These are phyloP conservation scores for Lactarius tabidus DNA, from an alignment of 768 basidiomycete species.

Conservation along the genomic window DNA sequence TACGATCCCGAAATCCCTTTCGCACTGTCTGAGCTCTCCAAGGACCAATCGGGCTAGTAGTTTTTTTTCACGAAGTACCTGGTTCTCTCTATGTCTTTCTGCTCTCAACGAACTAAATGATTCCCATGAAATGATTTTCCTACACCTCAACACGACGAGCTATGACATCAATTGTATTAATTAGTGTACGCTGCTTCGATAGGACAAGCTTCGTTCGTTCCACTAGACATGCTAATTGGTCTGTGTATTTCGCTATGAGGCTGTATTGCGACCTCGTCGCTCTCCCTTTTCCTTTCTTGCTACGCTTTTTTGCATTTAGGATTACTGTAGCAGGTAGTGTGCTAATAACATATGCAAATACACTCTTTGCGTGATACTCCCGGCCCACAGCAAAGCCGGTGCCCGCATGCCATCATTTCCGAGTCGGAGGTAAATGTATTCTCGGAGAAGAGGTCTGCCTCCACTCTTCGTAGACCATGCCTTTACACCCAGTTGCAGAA, in stretches of 20 bases:
- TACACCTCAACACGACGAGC: not conserved
- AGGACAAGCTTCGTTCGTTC: slow-evolving; percentile 13
- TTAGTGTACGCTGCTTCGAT: slow-evolving; percentile 9
- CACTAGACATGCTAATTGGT: slow-evolving; percentile 17
- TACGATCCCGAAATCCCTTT: slow-evolving; percentile 78
- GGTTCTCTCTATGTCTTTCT: not conserved
- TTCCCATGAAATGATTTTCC: slow-evolving; percentile 1
- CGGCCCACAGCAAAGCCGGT: slow-evolving; percentile 9
- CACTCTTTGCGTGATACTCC: not conserved
- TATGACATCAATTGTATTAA: slow-evolving; percentile 19
- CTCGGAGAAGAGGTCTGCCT: not conserved
- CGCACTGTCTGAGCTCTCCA: slow-evolving; percentile 40
- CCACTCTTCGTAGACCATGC: slow-evolving; percentile 36
- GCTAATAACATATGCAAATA: not conserved
- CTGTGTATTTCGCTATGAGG: slow-evolving; percentile 8
- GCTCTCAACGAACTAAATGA: not conserved
- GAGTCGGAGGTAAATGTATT: too few relatives aligned
- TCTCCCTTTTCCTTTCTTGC: not conserved
- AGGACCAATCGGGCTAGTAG: slow-evolving; percentile 12
- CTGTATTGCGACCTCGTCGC: slow-evolving; percentile 10
- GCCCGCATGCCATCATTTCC: not conserved
- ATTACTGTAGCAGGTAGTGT: slow-evolving; percentile 8
- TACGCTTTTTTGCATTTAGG: not conserved
- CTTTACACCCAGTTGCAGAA: slow-evolving; percentile 65
- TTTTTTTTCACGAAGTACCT: not conserved